Conservation (phyloP, 2,329 filamentous ascomycete genomes). For the Fusarium pseudocircinatum region DNA sequence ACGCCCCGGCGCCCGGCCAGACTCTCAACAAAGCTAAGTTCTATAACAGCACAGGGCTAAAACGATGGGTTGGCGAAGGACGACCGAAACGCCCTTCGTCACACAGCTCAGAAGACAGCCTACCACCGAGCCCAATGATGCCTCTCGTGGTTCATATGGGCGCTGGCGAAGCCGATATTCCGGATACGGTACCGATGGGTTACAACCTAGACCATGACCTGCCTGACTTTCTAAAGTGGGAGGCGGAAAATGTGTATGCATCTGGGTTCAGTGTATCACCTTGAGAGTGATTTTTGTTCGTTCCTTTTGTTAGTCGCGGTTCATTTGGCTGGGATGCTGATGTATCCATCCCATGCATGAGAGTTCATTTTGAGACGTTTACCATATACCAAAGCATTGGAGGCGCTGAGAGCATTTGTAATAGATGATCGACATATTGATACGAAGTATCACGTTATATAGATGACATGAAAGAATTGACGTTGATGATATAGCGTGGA, state of each 20-base stretch:
- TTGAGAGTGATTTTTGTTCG: conserved; percentile 1
- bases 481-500: background rate
- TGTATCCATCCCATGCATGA: conserved; percentile 11
- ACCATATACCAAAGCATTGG: conserved; percentile 26
- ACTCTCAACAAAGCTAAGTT: conserved; percentile 47
- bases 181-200: conserved; percentile 62
- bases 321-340: conserved; percentile 7
- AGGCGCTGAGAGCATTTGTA: conserved; percentile 25
- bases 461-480: conserved; percentile 23
- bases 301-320: conserved; percentile 1
- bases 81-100: conserved; percentile 46
- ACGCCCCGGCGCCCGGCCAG: conserved; percentile 37
- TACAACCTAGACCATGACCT: conserved; percentile 69
- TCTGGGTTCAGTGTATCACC: conserved; percentile 39
- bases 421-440: conserved; percentile 10
- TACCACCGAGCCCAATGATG: conserved; percentile 63
- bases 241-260: conserved; percentile 60
- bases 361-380: conserved; percentile 4
- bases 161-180: conserved; percentile 46
- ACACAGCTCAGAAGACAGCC: conserved; percentile 47
- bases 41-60: conserved; percentile 44
- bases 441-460: conserved; percentile 27
- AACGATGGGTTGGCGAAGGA: conserved; percentile 51
- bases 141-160: conserved; percentile 54
- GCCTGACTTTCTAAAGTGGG: conserved; percentile 68